phyloP scores from a whole-genome alignment of 2,329 filamentous ascomycete species.

The Clarireedia sp. region DNA sequence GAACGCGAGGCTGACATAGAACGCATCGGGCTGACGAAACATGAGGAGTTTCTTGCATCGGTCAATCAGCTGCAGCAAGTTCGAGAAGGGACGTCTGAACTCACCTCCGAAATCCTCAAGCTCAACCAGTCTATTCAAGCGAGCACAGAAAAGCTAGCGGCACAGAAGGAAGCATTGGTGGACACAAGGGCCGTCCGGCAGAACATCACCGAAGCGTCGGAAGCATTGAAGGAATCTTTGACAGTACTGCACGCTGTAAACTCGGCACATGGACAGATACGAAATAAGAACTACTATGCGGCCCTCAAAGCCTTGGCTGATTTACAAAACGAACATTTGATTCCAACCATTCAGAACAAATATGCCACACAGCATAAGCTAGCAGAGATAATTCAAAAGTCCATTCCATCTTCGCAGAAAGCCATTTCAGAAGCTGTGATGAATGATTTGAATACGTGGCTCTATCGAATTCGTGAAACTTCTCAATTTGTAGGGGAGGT shows the following conservation, averaged over 20 bases:
- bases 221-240: conserved; percentile 82
- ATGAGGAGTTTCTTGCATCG: conserved; percentile 91
- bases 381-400: conserved; percentile 91
- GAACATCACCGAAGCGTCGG: conserved; percentile 88
- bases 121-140: conserved; percentile 92
- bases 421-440: conserved; percentile 95
- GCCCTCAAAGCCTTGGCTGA: conserved; percentile 91
- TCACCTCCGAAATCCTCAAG: conserved; percentile 85
- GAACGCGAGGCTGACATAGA: conserved; percentile 90
- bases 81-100: conserved; percentile 76
- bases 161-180: conserved; percentile 89
- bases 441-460: conserved; percentile 93
- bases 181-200: conserved; percentile 87
- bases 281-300: conserved; percentile 91
- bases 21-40: conserved; percentile 86
- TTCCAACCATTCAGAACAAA: conserved; percentile 63
- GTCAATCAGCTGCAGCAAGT: conserved; percentile 91
- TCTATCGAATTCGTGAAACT: conserved; percentile 89
- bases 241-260: conserved; percentile 91
- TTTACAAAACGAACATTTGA: conserved; percentile 87
- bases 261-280: conserved; percentile 83
- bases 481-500: conserved; percentile 95
- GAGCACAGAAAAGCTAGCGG: conserved; percentile 87
- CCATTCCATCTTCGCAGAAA: conserved; percentile 85
- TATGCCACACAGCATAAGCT: conserved; percentile 93